A percentile compares a stretch with the other conserved stretches of the same genome.
Conservation (phyloP, 805 yeast genomes). For the Saccharomycopsis vini region DNA sequence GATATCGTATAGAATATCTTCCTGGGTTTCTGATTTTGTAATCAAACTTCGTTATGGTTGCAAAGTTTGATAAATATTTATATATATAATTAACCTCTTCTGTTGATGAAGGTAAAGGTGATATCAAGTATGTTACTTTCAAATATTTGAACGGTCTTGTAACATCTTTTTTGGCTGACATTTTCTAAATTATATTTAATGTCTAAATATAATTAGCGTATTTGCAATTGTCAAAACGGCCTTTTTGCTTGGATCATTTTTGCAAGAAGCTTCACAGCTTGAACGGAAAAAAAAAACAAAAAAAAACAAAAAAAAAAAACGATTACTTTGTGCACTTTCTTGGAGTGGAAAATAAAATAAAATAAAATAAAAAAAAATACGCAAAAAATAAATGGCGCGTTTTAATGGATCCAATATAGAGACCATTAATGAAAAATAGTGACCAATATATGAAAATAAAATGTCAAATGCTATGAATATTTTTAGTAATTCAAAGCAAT, state of each 20-base stretch:
- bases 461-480: slow-evolving; percentile 9
- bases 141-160: background rate
- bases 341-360: background rate
- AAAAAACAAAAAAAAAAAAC: too few relatives aligned
- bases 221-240: too few relatives aligned
- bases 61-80: background rate
- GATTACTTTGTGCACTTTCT: background rate
- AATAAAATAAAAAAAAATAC: background rate
- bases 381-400: background rate
- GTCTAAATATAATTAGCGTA: too few relatives aligned
- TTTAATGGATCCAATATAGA: background rate
- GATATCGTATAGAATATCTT: background rate
- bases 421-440: background rate
- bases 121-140: background rate
- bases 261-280: background rate
- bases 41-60: background rate
- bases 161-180: background rate
- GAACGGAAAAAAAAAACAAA: too few relatives aligned
- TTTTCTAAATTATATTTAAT: too few relatives aligned
- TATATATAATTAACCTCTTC: slow-evolving; percentile 2
- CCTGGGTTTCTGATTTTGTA: background rate
- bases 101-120: slow-evolving; percentile 1
- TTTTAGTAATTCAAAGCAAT: slow-evolving; percentile 7
- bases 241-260: background rate
- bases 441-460: too few relatives aligned